Evolutionary conservation across 106 monocot genomes (phyloP).

Genomic region (Dendrobium huoshanense): DNA sequence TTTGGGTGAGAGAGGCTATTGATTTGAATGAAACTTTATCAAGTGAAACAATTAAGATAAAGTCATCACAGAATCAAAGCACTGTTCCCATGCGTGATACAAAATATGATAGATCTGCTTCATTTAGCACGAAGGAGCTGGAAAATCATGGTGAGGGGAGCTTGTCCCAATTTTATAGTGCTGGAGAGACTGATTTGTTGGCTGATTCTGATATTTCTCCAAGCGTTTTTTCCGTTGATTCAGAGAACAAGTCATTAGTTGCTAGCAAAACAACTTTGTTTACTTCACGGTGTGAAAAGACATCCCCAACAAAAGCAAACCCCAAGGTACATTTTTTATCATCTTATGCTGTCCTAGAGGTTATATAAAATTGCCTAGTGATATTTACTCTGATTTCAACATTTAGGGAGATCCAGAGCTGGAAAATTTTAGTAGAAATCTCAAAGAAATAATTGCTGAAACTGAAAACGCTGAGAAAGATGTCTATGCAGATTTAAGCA

Average conservation of each 20-base stretch:
- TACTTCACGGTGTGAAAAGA: conserved; percentile 16
- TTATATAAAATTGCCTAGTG: neutral
- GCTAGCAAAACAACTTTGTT: conserved; percentile 7
- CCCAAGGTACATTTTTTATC: conserved; percentile 17
- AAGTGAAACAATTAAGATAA: conserved; percentile 17
- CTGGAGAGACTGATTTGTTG: neutral
- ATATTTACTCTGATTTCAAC: neutral
- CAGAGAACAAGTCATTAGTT: conserved; percentile 1
- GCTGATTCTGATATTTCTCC: conserved; percentile 4
- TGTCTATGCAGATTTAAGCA: conserved; percentile 31
- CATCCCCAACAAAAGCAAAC: conserved; percentile 1
- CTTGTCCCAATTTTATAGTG: conserved; percentile 5
- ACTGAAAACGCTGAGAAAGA: conserved; percentile 32
- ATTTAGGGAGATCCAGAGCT: conserved; percentile 21
- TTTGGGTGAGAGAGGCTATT: conserved; percentile 55
- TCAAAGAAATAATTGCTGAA: conserved; percentile 30
- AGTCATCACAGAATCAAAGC: conserved; percentile 1
- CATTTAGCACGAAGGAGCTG: conserved; percentile 8
- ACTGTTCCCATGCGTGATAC: conserved; percentile 9
- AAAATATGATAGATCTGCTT: conserved; percentile 8
- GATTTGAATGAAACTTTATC: conserved; percentile 16
- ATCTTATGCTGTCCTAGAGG: neutral
- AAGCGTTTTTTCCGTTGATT: neutral
- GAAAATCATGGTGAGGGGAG: neutral
- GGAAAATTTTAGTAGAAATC: conserved; percentile 4